Conservation (phyloP, 441 rosid species). For the Jatropha multifida region DNA sequence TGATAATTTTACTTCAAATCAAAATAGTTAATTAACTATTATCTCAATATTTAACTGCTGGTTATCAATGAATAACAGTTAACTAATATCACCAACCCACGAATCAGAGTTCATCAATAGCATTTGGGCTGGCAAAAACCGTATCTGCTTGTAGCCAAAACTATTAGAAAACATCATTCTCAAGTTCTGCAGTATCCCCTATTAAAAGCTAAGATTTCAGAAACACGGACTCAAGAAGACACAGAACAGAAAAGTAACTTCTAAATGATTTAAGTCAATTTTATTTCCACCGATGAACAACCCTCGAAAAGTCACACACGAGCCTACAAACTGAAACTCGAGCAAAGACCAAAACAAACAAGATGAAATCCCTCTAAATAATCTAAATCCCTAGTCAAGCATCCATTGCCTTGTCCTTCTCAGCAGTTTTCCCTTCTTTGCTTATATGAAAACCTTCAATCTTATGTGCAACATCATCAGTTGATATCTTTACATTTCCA, state of each 20-base stretch:
- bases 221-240: neutral
- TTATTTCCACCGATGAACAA: conserved; percentile 2
- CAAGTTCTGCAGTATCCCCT: neutral
- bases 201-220: neutral
- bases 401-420: conserved; percentile 29
- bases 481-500: conserved; percentile 58
- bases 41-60: no score
- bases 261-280: neutral
- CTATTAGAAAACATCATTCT: neutral
- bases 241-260: neutral
- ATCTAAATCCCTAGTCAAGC: conserved; percentile 15
- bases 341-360: conserved; percentile 11
- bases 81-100: no score
- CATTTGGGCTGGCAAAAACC: neutral
- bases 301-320: neutral
- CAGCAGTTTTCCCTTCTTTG: conserved; percentile 46
- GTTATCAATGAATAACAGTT: no score
- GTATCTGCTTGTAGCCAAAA: neutral
- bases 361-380: neutral
- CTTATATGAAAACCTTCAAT: conserved; percentile 57
- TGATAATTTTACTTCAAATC: no score
- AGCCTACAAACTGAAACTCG: neutral
- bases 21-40: no score
- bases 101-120: no score
- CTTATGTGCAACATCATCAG: conserved; percentile 67